phyloP scores from a whole-genome alignment of 768 basidiomycete species.

The Gloeophyllum trabeum region DNA sequence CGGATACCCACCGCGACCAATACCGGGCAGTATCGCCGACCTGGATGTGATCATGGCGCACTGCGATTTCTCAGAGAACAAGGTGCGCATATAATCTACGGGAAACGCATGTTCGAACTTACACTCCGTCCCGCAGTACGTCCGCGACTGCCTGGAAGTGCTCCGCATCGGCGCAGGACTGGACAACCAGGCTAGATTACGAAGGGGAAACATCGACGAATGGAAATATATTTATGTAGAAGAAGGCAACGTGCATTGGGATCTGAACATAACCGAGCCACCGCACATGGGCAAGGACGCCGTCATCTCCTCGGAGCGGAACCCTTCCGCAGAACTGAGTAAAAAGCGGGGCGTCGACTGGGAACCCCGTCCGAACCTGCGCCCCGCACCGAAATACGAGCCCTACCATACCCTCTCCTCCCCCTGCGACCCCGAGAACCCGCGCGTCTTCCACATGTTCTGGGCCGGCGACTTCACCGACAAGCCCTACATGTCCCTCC shows the following conservation, averaged over 20 bases:
- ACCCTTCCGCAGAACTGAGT: constrained; percentile 41
- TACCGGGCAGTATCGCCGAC: constrained; percentile 77
- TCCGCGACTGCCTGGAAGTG: constrained; percentile 95
- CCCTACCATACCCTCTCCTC: constrained; percentile 44
- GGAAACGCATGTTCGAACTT: constrained; percentile 9
- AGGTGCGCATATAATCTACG: constrained; percentile 28
- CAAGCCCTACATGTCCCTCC: constrained; percentile 91
- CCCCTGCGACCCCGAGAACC: constrained; percentile 77
- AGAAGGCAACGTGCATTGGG: constrained; percentile 22
- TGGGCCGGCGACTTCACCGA: constrained; percentile 99
- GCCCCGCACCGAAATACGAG: constrained; percentile 37
- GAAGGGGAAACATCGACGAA: constrained; percentile 66
- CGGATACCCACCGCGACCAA: constrained; percentile 82
- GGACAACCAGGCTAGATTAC: constrained; percentile 66
- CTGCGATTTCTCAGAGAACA: constrained; percentile 79
- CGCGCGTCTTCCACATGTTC: constrained; percentile 95
- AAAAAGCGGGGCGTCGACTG: constrained; percentile 52
- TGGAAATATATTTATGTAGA: constrained; percentile 90
- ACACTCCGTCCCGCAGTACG: constrained; percentile 63
- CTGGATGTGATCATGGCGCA: constrained; percentile 86
- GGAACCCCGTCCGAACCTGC: constrained; percentile 45
- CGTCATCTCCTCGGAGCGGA: constrained; percentile 18
- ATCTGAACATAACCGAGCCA: constrained; percentile 22
- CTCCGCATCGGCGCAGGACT: constrained; percentile 82
- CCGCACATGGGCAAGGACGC: constrained; percentile 16